Base-by-base conservation (phyloP, 176 grass and related monocot species). In the Bothriochloa decipiens region DNA sequence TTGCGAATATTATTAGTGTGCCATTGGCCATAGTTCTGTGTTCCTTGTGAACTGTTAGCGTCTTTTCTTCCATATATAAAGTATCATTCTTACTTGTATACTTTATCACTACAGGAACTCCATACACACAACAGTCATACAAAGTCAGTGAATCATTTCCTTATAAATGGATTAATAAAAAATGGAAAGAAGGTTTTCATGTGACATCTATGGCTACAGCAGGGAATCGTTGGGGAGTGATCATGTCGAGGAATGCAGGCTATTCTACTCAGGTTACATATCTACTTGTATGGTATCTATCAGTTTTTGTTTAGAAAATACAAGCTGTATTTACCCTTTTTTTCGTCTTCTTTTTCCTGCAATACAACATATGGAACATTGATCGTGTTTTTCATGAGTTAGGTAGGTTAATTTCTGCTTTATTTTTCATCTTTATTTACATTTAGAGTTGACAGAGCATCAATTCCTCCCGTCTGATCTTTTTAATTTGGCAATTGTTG, bases 131-230 rank as follows among this genome's bases (percentile, higher is more conserved):
- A 60, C 94, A 97, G 74, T 91, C 94, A 11, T 97, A 93, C 75
- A 97, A 97, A 93, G 94, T 97, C 66, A 91, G 94, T 32, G 89
- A 93, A 87, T 90, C 89, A 65, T 97, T 97, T 88, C 94, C 94
- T 86, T 93, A 91, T 75, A 97, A 97, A 76, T 97, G 94, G 94
- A 97, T 97, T 70, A 97, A 93, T 75, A 93, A 91, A 69, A 97
- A 97, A 55, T 97, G 94, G 94, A 97, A 91, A 87, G 94, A 97
- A 93, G 91, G 94, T 62, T 97, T 91, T 73, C 91, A 97, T 86
- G 91, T 97, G 43, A 93, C 94, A 81, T 93, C 94, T 23, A 93
- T 97, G 91, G 91, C 89, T 35, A 88, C 91, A 65, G 87, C 91
- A 76, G 91, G 91, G 37, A 86, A 86, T 61, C 84, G 91, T 25